Evolutionary conservation across 2,329 filamentous ascomycete species (phyloP), one percentile per base, ranked within the genome.

Genomic region (Scedosporium aurantiacum): DNA sequence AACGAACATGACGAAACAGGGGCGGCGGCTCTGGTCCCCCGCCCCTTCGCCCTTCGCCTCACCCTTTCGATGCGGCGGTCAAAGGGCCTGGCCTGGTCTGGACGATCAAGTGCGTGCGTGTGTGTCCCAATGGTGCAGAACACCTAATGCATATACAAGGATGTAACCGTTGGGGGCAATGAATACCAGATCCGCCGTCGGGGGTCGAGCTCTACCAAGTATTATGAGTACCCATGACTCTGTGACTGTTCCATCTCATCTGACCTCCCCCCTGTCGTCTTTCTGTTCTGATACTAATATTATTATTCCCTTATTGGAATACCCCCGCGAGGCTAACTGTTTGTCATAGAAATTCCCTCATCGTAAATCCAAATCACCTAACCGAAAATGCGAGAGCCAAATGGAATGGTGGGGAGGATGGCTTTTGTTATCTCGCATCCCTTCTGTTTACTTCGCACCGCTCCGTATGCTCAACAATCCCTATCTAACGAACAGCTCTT

Each of bases 341-440:
- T 54, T 54, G 50, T 54, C 50, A 54, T 54, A 54, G 50, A 54
- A 54, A 54, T 54, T 54, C 18, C 23, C 50, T 27, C 50, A 54
- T 54, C 18, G 18, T 23, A 23, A 54, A 23, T 54, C 23, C 23
- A 14, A 54, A 27, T 23, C 18, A 54, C 32, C 32, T 54, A 54
- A 54, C 4, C 18, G 18, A 23, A 54, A 23, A 54, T 14, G 50
- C 18, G 21, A 21, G 8, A 4, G 12, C 8, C 18, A n/a, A n/a
- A n/a, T n/a, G n/a, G n/a, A n/a, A 54, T 23, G 50, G 21, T 25
- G 12, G 23, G 10, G 6, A 18, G 18, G 18, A 21, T 18, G 18
- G 2, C 27, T 23, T 54, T 54, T 14, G 18, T 54, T 25, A 54
- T 54, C 23, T 54, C 50, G 23, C 18, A 23, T 54, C 50, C 23